phyloP scores from a whole-genome alignment of 208 protist genomes.

The Acanthamoeba triangularis region DNA sequence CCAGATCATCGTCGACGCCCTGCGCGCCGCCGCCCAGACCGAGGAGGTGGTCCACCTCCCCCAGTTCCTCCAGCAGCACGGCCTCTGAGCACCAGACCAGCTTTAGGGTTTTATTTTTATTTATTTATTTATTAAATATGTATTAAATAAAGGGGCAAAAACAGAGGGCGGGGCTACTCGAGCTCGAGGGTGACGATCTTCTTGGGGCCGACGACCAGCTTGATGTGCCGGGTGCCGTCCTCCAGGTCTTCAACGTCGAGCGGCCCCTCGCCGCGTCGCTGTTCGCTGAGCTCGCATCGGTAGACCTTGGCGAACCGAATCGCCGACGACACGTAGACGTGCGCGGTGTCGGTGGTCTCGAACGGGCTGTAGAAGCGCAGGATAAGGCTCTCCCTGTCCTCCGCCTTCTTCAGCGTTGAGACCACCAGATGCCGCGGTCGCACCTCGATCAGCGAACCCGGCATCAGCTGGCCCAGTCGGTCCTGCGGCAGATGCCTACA shows the following conservation, averaged over 20 bases:
- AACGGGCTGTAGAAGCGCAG: constrained; percentile 73
- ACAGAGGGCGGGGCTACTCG: not conserved
- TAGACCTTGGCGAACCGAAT: not conserved
- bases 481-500: not conserved
- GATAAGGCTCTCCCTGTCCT: constrained; percentile 52
- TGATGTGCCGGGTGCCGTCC: constrained; percentile 49
- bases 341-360: constrained; percentile 36
- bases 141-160: not conserved
- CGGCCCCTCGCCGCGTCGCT: not conserved
- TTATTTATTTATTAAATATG: not conserved
- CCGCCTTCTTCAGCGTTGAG: constrained; percentile 67
- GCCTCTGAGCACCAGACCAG: too few relatives aligned
- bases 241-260: constrained; percentile 15
- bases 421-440: constrained; percentile 52
- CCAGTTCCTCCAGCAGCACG: not conserved
- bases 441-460: constrained; percentile 35
- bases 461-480: not conserved
- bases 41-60: not conserved
- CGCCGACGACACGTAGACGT: constrained; percentile 22
- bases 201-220: constrained; percentile 5
- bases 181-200: constrained; percentile 73
- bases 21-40: not conserved
- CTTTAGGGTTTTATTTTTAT: too few relatives aligned
- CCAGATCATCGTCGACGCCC: constrained; percentile 28
- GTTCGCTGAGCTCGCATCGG: constrained; percentile 38